Evolutionary conservation across 1,284 basidiomycete genomes (phyloP).

Genomic region (Sparassis latifolia): DNA sequence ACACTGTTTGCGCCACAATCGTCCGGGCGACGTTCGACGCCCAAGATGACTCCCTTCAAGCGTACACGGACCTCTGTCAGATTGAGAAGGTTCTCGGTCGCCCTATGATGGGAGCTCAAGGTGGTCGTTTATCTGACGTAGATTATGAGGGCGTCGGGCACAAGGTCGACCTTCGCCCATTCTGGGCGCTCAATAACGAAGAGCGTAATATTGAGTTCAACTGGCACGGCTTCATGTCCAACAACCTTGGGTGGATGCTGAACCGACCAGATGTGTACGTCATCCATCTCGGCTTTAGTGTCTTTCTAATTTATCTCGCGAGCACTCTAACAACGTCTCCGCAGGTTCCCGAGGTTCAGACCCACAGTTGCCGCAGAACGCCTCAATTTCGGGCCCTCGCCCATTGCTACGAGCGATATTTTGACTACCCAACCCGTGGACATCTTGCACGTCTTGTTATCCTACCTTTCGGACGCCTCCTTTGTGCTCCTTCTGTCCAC

Average conservation of each 20-base stretch:
- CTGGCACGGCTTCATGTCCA: conserved; percentile 12
- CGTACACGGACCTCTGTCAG: conserved; percentile 10
- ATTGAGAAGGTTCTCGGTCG: conserved; percentile 17
- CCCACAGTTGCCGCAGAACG: background rate
- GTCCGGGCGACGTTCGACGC: conserved; percentile 12
- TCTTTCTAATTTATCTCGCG: background rate
- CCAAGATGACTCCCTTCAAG: conserved; percentile 3
- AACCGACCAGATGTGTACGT: conserved; percentile 19
- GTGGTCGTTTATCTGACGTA: conserved; percentile 14
- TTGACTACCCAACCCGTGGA: conserved; percentile 18
- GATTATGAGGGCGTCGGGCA: conserved; percentile 18
- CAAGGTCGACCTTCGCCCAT: conserved; percentile 16
- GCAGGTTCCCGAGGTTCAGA: background rate
- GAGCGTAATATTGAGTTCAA: conserved; percentile 13
- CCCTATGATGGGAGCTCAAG: conserved; percentile 8
- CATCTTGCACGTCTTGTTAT: conserved; percentile 17
- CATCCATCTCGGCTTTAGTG: background rate
- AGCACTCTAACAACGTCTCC: no score
- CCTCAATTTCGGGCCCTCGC: background rate
- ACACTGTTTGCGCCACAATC: conserved; percentile 13
- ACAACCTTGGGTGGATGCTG: conserved; percentile 15
- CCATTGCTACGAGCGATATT: background rate
- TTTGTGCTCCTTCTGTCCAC: conserved; percentile 19
- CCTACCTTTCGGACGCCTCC: conserved; percentile 13
- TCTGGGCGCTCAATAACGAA: conserved; percentile 12